These are phyloP conservation scores for Suillus fuscotomentosus DNA, from an alignment of 768 basidiomycete species.

Conservation along the genomic window DNA sequence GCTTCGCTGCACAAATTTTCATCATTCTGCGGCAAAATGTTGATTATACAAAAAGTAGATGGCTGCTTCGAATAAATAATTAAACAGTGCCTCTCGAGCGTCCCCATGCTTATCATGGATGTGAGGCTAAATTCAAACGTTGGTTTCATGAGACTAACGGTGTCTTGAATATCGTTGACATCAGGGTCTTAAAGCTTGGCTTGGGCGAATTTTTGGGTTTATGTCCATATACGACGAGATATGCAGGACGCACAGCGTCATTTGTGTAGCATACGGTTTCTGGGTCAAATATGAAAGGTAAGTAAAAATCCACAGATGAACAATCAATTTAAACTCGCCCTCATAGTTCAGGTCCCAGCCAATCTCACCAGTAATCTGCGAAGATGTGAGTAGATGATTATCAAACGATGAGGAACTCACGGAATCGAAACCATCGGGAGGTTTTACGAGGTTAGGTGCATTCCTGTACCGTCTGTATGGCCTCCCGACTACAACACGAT, in stretches of 20 bases:
- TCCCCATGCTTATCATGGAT: background rate
- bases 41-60: background rate
- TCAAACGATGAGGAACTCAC: conserved; percentile 28
- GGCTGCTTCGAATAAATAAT: conserved; percentile 15
- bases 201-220: conserved; percentile 16
- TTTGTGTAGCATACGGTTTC: conserved; percentile 68
- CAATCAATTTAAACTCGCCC: conserved; percentile 18
- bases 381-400: conserved; percentile 3
- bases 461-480: conserved; percentile 50
- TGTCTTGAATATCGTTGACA: conserved; percentile 30
- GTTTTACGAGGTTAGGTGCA: conserved; percentile 44
- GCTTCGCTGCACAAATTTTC: background rate
- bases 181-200: conserved; percentile 23
- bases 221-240: conserved; percentile 58
- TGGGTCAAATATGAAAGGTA: conserved; percentile 5
- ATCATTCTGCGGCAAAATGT: background rate
- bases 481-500: conserved; percentile 64
- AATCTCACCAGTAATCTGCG: conserved; percentile 60
- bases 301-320: background rate
- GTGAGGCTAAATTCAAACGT: background rate
- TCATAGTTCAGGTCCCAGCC: conserved; percentile 66
- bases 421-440: conserved; percentile 62
- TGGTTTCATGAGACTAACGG: conserved; percentile 24
- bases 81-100: conserved; percentile 8
- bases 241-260: conserved; percentile 66